Evolutionary conservation across 202 grass and related monocot genomes (phyloP).

Genomic region (Setaria italica): DNA sequence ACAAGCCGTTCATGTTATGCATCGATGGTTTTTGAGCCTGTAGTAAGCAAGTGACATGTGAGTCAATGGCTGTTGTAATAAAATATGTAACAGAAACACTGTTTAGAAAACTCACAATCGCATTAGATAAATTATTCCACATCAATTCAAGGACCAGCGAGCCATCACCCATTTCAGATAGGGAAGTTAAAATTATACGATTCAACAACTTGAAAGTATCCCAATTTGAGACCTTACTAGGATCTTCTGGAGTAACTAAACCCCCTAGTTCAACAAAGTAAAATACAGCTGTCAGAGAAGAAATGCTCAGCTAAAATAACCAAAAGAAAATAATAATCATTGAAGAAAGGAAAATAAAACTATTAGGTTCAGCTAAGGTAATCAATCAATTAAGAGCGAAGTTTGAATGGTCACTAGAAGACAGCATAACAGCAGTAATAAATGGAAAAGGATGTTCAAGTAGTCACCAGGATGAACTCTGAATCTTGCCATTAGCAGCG

Average conservation of each 20-base stretch:
- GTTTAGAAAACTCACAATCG: conserved; percentile 58
- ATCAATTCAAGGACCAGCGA: conserved; percentile 79
- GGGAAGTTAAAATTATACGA: conserved; percentile 54
- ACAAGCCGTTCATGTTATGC: conserved; percentile 73
- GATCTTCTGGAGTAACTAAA: conserved; percentile 42
- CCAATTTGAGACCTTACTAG: conserved; percentile 47
- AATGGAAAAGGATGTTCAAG: conserved; percentile 16
- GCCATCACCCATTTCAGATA: conserved; percentile 87
- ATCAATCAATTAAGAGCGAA: conserved; percentile 16
- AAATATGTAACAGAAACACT: neutral
- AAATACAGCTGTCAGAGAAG: conserved; percentile 42
- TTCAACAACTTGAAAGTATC: conserved; percentile 62
- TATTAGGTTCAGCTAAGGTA: conserved; percentile 16
- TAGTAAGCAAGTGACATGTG: conserved; percentile 27
- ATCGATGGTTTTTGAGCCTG: conserved; percentile 64
- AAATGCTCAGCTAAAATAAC: conserved; percentile 18
- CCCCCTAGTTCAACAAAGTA: conserved; percentile 49
- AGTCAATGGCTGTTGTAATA: conserved; percentile 29
- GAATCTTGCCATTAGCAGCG: conserved; percentile 73
- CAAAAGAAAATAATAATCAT: conserved; percentile 15
- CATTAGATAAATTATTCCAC: conserved; percentile 64
- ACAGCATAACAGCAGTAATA: neutral
- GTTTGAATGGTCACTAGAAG: conserved; percentile 18
- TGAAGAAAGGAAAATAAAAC: neutral
- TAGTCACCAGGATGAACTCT: conserved; percentile 72